Evolutionary conservation across 305 asterid genomes (phyloP).

Genomic region (Vinca major): DNA sequence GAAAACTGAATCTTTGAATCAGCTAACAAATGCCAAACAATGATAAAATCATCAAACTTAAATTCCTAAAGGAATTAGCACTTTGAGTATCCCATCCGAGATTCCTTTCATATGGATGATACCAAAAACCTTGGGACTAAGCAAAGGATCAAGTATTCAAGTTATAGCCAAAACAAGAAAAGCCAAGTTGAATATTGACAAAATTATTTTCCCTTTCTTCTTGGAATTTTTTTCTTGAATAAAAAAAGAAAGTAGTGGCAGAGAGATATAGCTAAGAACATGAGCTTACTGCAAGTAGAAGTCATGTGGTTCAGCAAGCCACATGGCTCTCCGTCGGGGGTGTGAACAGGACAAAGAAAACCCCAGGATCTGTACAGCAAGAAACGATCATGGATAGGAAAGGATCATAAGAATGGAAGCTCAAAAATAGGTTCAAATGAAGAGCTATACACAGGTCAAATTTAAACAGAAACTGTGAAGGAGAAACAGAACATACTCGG

Average conservation of each 20-base stretch:
- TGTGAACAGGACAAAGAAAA: slow-evolving; percentile 93
- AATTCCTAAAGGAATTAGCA: background rate
- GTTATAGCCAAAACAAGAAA: background rate
- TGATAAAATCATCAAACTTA: background rate
- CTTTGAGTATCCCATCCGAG: background rate
- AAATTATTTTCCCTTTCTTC: background rate
- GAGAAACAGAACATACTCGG: slow-evolving; percentile 58
- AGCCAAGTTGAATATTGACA: background rate
- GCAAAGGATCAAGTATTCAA: background rate
- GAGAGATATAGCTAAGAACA: slow-evolving; percentile 1
- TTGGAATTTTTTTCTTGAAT: background rate
- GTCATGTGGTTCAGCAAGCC: slow-evolving; percentile 94
- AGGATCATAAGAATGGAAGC: slow-evolving; percentile 9
- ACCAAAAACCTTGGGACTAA: background rate
- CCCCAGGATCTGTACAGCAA: slow-evolving; percentile 77
- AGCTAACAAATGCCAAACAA: background rate
- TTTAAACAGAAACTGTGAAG: slow-evolving; percentile 1
- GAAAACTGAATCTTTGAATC: background rate
- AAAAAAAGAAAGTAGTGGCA: background rate
- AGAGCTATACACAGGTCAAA: background rate
- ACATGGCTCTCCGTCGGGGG: slow-evolving; percentile 98
- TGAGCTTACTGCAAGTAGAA: slow-evolving; percentile 76
- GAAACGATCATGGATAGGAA: slow-evolving; percentile 7
- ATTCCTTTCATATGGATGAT: background rate
- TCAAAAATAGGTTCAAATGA: background rate